Evolutionary conservation across 768 basidiomycete species (phyloP).

Genomic region (Boletus tylopilopsis): DNA sequence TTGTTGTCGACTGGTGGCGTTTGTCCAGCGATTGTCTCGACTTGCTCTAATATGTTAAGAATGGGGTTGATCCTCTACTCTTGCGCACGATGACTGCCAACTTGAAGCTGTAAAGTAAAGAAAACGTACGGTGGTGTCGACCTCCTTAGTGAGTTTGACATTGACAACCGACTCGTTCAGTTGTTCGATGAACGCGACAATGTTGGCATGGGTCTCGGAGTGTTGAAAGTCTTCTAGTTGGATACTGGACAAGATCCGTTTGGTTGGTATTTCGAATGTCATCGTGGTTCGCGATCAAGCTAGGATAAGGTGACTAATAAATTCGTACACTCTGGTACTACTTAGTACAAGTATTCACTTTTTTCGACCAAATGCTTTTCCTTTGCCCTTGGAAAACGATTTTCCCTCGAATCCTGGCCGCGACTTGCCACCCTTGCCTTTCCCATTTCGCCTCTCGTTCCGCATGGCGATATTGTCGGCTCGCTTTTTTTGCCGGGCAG

Average conservation of each 20-base stretch:
- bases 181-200: slow-evolving; percentile 66
- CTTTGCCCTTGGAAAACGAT: slow-evolving; percentile 57
- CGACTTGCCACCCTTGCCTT: slow-evolving; percentile 54
- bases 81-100: slow-evolving; percentile 4
- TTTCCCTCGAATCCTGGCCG: slow-evolving; percentile 89
- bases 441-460: slow-evolving; percentile 66
- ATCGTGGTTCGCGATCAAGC: slow-evolving; percentile 19
- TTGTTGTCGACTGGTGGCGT: slow-evolving; percentile 89
- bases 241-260: slow-evolving; percentile 69
- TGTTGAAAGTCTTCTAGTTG: slow-evolving; percentile 82
- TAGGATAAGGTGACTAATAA: too few relatives aligned
- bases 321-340: too few relatives aligned
- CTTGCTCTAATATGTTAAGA: slow-evolving; percentile 57
- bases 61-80: slow-evolving; percentile 61
- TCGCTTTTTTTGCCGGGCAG: slow-evolving; percentile 87
- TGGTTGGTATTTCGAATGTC: slow-evolving; percentile 53
- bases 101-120: neutral
- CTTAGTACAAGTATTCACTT: slow-evolving; percentile 24
- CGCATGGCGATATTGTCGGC: slow-evolving; percentile 87
- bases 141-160: slow-evolving; percentile 68
- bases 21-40: slow-evolving; percentile 61
- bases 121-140: slow-evolving; percentile 56
- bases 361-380: slow-evolving; percentile 24
- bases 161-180: slow-evolving; percentile 76
- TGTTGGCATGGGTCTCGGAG: slow-evolving; percentile 63